Evolutionary conservation across 73 alveolate genomes (phyloP), one percentile per base, ranked within the genome.

Genomic region (Uronychia binucleata): DNA sequence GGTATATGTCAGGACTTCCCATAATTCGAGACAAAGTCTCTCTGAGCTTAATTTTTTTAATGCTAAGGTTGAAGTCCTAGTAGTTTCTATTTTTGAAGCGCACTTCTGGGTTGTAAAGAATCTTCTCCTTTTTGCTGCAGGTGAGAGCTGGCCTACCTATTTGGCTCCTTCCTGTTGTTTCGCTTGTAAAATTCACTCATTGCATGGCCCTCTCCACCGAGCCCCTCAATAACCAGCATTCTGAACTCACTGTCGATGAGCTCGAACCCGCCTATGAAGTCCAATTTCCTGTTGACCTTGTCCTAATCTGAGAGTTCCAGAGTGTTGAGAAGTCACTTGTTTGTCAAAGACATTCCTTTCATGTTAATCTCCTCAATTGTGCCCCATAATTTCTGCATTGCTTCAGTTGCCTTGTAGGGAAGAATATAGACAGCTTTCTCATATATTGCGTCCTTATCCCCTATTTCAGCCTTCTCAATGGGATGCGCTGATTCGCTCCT

Each of bases 1-100:
- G 74, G 83, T 91, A 93, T 26, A 90, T 90, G 60, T 90, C 94
- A n/a, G 97, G 97, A 46, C 90, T 80, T 0, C 91, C 85, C 93
- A 93, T 86, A 58, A 87, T 93, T 59, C 86, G 74, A 34, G 90
- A 60, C 27, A 93, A 74, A 14, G 94, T 81, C 33, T 90, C 95
- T 74, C 97, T 31, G 19, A 93, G 92, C 58, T 90, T 90, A 26
- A 93, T 87, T 75, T 90, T 90, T 85, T 93, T 93, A 1, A 93
- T 59, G 57, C 77, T 86, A 0, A 86, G 91, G 58, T 91, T 90
- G 88, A 93, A 90, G 67, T 93, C 95, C 57, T 86, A 57, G 74
- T 93, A 93, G 1, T 90, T 46, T 78, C 97, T 86, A 30, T 90
- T 78, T 59, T 90, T 84, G 81, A 90, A 93, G 31, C 86, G 29